These are phyloP conservation scores for Tripterygium wilfordii DNA, from an alignment of 177 flowering plant genomes.

Conservation along the genomic window DNA sequence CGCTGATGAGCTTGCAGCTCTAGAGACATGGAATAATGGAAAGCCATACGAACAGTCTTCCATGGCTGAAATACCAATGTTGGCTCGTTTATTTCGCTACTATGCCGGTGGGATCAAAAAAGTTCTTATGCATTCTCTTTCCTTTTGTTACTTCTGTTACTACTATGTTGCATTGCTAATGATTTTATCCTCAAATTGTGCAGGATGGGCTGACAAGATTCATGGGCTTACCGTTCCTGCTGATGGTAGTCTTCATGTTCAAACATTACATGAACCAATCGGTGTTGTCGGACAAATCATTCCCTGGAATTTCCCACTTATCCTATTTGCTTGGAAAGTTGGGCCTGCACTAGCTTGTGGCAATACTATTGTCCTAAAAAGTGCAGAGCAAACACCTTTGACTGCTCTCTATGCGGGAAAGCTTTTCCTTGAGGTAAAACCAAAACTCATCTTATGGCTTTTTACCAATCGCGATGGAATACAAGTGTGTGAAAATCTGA, in stretches of 20 bases:
- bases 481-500: too few species aligned
- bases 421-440: conserved; percentile 58
- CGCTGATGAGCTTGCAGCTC: conserved; percentile 67
- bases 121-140: neutral
- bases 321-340: conserved; percentile 84
- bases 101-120: conserved; percentile 58
- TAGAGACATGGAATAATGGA: conserved; percentile 84
- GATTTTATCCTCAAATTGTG: neutral
- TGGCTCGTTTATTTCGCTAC: conserved; percentile 57
- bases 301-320: conserved; percentile 90
- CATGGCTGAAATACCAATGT: conserved; percentile 47
- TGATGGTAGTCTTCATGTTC: conserved; percentile 71
- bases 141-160: neutral
- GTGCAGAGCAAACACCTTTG: conserved; percentile 84
- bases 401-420: conserved; percentile 70
- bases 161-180: too few species aligned
- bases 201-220: conserved; percentile 94
- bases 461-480: neutral
- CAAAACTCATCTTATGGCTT: neutral
- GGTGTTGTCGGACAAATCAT: conserved; percentile 89
- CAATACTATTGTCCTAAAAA: conserved; percentile 64
- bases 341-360: conserved; percentile 84
- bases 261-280: conserved; percentile 74
- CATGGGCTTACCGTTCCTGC: conserved; percentile 82
- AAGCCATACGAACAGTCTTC: conserved; percentile 65